Evolutionary conservation across 2,329 filamentous ascomycete genomes (phyloP).

Genomic region (Paecilomyces niveus): DNA sequence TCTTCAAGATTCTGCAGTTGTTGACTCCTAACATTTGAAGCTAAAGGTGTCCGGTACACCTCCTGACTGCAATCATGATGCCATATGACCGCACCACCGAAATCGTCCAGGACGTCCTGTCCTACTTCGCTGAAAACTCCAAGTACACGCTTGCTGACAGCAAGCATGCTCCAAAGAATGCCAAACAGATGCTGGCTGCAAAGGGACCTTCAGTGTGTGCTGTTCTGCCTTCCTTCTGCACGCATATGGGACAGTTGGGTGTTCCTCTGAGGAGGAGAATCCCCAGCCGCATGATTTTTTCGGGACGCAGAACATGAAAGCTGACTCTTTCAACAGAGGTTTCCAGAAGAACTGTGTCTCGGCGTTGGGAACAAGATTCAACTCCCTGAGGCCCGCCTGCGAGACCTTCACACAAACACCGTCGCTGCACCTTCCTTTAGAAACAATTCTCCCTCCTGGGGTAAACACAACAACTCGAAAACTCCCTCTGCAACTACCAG

Average conservation of each 20-base stretch:
- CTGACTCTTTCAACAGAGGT: neutral
- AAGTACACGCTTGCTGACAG: conserved; percentile 3
- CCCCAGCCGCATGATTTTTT: neutral
- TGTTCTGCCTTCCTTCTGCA: neutral
- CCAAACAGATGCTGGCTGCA: neutral
- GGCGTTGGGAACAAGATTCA: neutral
- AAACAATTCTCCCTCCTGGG: neutral
- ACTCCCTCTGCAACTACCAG: neutral
- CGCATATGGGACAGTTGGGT: neutral
- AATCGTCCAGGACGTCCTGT: neutral
- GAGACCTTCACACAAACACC: neutral
- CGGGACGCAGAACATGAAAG: neutral
- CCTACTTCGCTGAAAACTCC: neutral
- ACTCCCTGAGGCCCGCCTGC: neutral
- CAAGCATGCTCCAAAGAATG: conserved; percentile 3
- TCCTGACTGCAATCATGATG: neutral
- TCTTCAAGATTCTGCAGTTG: neutral
- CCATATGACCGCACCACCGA: neutral
- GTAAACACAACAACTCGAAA: neutral
- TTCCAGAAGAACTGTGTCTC: neutral
- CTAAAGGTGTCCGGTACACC: neutral
- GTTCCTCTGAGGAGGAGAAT: neutral
- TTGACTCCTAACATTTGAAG: neutral
- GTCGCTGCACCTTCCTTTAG: neutral
- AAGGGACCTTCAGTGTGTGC: neutral